Conservation (phyloP, 176 grass and related monocot species). For the Ampelocalamus luodianensis region DNA sequence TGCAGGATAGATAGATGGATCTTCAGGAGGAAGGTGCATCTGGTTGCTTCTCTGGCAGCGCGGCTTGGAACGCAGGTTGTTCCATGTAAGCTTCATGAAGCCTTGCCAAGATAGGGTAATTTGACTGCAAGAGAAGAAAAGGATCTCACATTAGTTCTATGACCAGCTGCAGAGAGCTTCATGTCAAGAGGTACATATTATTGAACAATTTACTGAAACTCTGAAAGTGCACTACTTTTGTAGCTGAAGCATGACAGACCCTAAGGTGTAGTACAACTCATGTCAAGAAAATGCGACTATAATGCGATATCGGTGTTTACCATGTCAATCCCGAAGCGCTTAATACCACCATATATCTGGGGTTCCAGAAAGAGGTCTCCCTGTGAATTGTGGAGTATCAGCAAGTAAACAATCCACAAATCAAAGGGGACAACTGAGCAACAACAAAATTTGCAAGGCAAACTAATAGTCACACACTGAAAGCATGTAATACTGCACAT, state of each 20-base stretch:
- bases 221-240: neutral
- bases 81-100: conserved; percentile 64
- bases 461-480: neutral
- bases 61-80: conserved; percentile 66
- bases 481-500: neutral
- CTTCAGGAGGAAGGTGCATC: conserved; percentile 48
- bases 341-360: conserved; percentile 54
- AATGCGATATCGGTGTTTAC: conserved; percentile 9
- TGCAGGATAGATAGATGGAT: neutral
- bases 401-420: neutral
- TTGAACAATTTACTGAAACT: neutral
- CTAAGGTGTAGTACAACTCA: neutral
- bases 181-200: neutral
- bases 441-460: neutral
- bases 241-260: neutral
- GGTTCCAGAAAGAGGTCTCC: conserved; percentile 66
- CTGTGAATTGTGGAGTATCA: conserved; percentile 46
- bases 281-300: neutral
- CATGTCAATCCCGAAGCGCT: conserved; percentile 67
- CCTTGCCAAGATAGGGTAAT: conserved; percentile 56
- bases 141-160: neutral
- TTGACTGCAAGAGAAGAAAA: conserved; percentile 43
- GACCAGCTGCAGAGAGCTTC: neutral
- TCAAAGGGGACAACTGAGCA: neutral
- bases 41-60: conserved; percentile 62